Percentiles rank a stretch among this genome's conserved stretches.
These are phyloP conservation scores for Thinopyrum elongatum DNA, from an alignment of 176 grass and related monocot species.

Conservation along the genomic window DNA sequence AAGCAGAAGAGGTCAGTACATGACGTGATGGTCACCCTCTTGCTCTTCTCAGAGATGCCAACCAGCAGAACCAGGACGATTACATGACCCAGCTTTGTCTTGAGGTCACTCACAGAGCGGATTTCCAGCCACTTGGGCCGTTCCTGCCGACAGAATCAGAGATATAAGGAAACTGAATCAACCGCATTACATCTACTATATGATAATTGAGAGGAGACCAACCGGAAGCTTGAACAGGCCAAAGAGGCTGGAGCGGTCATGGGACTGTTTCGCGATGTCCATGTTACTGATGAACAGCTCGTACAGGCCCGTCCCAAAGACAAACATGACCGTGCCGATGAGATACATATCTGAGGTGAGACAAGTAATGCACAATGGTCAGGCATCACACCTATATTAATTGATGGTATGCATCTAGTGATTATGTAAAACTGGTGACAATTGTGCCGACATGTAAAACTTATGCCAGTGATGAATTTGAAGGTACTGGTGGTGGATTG, in stretches of 20 bases:
- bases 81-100: conserved; percentile 91
- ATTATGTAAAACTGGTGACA: background rate
- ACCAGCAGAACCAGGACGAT: conserved; percentile 86
- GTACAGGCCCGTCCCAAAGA: conserved; percentile 85
- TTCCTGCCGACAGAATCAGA: conserved; percentile 39
- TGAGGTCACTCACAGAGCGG: conserved; percentile 73
- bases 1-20: conserved; percentile 73
- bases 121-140: conserved; percentile 87
- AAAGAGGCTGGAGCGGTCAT: conserved; percentile 69
- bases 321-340: conserved; percentile 87
- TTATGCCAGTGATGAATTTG: background rate
- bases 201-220: conserved; percentile 6
- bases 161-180: background rate
- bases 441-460: background rate
- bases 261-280: conserved; percentile 60
- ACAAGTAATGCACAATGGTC: conserved; percentile 6
- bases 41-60: conserved; percentile 90
- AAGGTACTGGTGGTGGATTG: background rate
- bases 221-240: conserved; percentile 84
- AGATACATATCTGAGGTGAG: conserved; percentile 71
- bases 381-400: background rate
- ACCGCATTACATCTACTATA: background rate
- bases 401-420: background rate
- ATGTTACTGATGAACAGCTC: conserved; percentile 92
- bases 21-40: conserved; percentile 62